Evolutionary conservation across 371 early-diverging fungal species (phyloP).

Genomic region (Smittium culicis): DNA sequence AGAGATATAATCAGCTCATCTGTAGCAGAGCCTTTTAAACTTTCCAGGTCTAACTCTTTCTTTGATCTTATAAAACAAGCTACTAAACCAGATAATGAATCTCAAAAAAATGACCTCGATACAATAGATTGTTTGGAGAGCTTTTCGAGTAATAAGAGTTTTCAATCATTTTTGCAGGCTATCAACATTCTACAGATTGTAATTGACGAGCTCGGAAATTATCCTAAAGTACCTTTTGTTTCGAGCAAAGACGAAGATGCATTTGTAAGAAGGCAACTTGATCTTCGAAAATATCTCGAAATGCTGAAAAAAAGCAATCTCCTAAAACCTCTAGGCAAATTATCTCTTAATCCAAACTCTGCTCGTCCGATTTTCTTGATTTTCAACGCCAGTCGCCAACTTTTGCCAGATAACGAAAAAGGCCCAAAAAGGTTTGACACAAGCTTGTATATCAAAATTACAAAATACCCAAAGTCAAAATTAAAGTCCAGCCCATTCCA

Average conservation of each 20-base stretch:
- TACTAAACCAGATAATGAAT: not conserved
- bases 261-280: conserved; percentile 62
- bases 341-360: conserved; percentile 56
- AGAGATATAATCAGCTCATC: no score
- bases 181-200: conserved; percentile 1
- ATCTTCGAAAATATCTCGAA: conserved; percentile 59
- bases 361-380: conserved; percentile 62
- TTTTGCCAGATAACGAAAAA: conserved; percentile 1
- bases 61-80: not conserved
- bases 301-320: conserved; percentile 51
- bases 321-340: conserved; percentile 42
- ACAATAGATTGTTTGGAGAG: not conserved
- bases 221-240: conserved; percentile 50
- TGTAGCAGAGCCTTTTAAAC: not conserved
- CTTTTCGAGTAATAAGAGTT: not conserved
- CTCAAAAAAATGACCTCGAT: not conserved
- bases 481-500: not conserved
- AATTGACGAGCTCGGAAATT: not conserved
- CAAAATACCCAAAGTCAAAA: conserved; percentile 18
- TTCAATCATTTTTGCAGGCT: not conserved
- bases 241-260: conserved; percentile 63
- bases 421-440: conserved; percentile 19
- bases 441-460: conserved; percentile 24
- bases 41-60: not conserved
- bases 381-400: conserved; percentile 45